These are phyloP conservation scores for Coemansia guatemalensis DNA, from an alignment of 192 early-diverging fungal species.

Conservation along the genomic window DNA sequence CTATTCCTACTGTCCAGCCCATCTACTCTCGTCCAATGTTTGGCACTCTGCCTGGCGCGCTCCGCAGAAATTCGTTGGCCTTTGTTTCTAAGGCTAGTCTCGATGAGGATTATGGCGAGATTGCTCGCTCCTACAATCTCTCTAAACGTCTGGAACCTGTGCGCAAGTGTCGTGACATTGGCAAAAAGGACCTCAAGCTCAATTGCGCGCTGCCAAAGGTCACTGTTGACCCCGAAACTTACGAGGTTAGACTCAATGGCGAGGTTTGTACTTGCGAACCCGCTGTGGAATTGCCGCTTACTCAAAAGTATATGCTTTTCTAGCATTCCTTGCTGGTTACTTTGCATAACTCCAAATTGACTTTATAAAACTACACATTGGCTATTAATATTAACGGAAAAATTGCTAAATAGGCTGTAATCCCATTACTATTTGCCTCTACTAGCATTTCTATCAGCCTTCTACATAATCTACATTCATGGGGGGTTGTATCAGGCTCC, in stretches of 20 bases:
- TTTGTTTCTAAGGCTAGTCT: conserved; percentile 84
- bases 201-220: conserved; percentile 78
- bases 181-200: conserved; percentile 85
- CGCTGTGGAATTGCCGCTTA: conserved; percentile 65
- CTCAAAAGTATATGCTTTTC: conserved; percentile 57
- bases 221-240: conserved; percentile 89
- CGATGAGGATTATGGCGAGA: conserved; percentile 48
- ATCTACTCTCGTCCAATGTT: conserved; percentile 85
- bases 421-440: no score
- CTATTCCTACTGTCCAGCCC: conserved; percentile 94
- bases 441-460: no score
- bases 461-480: no score
- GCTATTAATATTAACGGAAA: no score
- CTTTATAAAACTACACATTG: no score
- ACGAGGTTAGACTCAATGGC: conserved; percentile 82
- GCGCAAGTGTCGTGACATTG: conserved; percentile 70
- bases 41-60: conserved; percentile 64
- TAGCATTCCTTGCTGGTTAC: not conserved
- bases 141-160: conserved; percentile 72
- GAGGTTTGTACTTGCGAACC: conserved; percentile 67
- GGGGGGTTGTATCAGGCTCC: no score
- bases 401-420: no score
- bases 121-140: conserved; percentile 59
- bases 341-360: no score
- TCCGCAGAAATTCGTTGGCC: conserved; percentile 62